Base-by-base conservation (phyloP, 1,284 basidiomycete species). In the Austroboletus niveus region DNA sequence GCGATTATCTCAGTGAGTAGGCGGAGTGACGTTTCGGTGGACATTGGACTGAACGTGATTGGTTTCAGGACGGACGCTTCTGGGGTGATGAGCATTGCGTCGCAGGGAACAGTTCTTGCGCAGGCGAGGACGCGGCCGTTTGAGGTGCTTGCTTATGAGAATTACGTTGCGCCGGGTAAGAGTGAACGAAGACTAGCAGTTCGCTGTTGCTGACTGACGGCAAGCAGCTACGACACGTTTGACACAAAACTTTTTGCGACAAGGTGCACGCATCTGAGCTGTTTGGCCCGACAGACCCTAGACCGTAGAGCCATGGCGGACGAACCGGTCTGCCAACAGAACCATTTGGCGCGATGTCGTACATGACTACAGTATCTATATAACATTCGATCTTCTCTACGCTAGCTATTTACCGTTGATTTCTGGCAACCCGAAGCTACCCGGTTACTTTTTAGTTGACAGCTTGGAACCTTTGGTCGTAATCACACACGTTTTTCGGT, bases 101-200 rank as follows among this genome's bases (percentile, higher is more conserved):
- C 77, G 44, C 74, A 76, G 39, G 84, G 84, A 32, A 74, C 74
- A 7, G 69, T 80, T 30, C 78, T 93, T n/a, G 83, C 89, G 20
- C 75, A 82, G 56, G 76, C 82, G 12, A 76, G 79, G 41, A 92
- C 93, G 20, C 75, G 79, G 35, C 65, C 84, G 1, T 94, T 96
- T 69, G 87, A 91, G 45, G 88, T 94, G 49, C 75, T 89, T 30
- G 74, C 85, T 11, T 79, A 84, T 57, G 71, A 76, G 52, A 78
- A 85, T 61, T 96, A 94, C 69, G 76, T 82, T 48, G 91, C 90
- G 49, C 87, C 86, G 59, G 78, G 91, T 94, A 70, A 72, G 89
- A 74, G 43, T 49, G 51, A 53, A 53, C 60, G 48, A 46, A 60
- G 56, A 48, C 57, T 59, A 48, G 17, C 17, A 17, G 51, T 14